These are phyloP conservation scores for Eucalyptus pauciflora DNA, from an alignment of 345 rosid species.

Conservation along the genomic window DNA sequence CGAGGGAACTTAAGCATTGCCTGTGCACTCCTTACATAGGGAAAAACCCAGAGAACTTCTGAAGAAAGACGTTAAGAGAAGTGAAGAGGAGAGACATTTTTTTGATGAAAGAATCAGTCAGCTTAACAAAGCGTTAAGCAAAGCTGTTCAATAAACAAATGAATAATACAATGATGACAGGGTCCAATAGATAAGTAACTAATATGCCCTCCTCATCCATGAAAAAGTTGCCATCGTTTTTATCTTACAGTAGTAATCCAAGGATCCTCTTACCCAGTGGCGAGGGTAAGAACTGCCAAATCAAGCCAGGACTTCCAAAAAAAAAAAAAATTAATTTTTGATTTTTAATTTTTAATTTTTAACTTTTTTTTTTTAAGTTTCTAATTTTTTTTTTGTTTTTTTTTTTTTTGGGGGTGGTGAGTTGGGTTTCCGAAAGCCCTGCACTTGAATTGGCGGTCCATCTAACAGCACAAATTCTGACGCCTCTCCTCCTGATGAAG, in stretches of 20 bases:
- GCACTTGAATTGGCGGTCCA: not conserved
- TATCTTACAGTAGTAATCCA: not conserved
- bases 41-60: not conserved
- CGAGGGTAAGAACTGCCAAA: not conserved
- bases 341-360: no score
- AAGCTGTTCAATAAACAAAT: not conserved
- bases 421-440: not conserved
- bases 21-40: not conserved
- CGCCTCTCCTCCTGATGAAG: not conserved
- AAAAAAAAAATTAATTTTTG: no score
- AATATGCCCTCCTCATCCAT: not conserved
- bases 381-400: no score
- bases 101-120: not conserved
- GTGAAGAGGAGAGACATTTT: not conserved
- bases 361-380: rapidly evolving
- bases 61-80: not conserved
- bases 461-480: not conserved
- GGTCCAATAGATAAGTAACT: not conserved
- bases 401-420: no score
- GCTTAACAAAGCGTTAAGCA: not conserved
- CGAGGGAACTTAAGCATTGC: not conserved
- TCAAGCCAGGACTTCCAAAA: not conserved
- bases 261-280: not conserved
- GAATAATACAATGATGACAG: not conserved
- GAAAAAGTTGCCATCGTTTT: not conserved